These are phyloP conservation scores for Metarhizium album DNA, from an alignment of 2,329 filamentous ascomycete genomes.

Conservation along the genomic window DNA sequence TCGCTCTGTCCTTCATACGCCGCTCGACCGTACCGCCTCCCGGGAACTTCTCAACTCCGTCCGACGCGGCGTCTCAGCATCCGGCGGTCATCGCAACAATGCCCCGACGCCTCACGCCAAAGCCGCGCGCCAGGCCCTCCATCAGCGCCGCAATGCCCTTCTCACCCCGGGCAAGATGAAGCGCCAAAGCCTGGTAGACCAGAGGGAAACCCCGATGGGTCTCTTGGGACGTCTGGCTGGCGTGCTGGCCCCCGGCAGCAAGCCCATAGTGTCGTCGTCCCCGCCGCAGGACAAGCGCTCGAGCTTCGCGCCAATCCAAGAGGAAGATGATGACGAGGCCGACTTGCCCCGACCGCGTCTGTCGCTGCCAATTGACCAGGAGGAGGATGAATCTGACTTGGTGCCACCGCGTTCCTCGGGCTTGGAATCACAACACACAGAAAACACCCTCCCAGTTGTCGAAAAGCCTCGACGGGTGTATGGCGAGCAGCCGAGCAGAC, in stretches of 20 bases:
- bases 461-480: slow-evolving; percentile 45
- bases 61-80: slow-evolving; percentile 33
- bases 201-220: slow-evolving; percentile 45
- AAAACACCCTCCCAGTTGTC: slow-evolving; percentile 47
- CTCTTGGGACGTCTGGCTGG: slow-evolving; percentile 43
- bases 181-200: slow-evolving; percentile 44
- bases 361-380: slow-evolving; percentile 41
- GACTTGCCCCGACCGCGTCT: slow-evolving; percentile 42
- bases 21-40: slow-evolving; percentile 25
- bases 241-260: slow-evolving; percentile 38
- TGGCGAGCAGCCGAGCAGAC: slow-evolving; percentile 33
- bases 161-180: slow-evolving; percentile 50
- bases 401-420: slow-evolving; percentile 42
- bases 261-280: slow-evolving; percentile 35
- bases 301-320: slow-evolving; percentile 17
- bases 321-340: slow-evolving; percentile 31
- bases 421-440: slow-evolving; percentile 49
- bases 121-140: slow-evolving; percentile 47
- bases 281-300: slow-evolving; percentile 18
- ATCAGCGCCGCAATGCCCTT: slow-evolving; percentile 46
- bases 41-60: slow-evolving; percentile 28
- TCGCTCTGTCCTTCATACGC: slow-evolving; percentile 28
- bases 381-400: slow-evolving; percentile 40
- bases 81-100: slow-evolving; percentile 30
- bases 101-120: slow-evolving; percentile 49